phyloP scores from a whole-genome alignment of 768 basidiomycete species.

The Trametes maxima region DNA sequence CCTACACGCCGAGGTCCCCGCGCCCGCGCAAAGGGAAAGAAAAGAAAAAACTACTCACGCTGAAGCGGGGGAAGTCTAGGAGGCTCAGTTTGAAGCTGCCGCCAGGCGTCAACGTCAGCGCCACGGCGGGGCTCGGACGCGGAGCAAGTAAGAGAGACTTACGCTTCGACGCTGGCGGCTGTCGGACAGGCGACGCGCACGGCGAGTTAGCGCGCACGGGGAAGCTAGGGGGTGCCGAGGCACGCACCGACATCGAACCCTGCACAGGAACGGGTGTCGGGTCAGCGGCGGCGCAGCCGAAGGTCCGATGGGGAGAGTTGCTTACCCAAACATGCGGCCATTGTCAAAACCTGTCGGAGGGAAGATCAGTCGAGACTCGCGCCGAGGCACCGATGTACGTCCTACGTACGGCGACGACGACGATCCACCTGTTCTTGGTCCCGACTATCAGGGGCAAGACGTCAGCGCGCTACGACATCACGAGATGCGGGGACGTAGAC shows the following conservation, averaged over 20 bases:
- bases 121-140: neutral
- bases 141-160: neutral
- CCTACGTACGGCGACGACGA: neutral
- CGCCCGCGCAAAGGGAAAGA: neutral
- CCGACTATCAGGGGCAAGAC: neutral
- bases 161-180: constrained; percentile 2
- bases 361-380: neutral
- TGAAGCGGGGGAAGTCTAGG: neutral
- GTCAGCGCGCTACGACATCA: neutral
- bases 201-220: too few relatives aligned
- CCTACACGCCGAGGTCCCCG: neutral
- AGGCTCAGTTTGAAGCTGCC: constrained; percentile 1
- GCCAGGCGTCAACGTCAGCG: neutral
- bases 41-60: neutral
- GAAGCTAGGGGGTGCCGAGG: neutral
- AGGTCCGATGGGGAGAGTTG: neutral
- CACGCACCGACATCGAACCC: constrained; percentile 1
- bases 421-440: neutral
- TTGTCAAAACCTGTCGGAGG: neutral
- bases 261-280: neutral
- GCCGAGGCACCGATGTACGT: neutral
- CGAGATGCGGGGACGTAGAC: neutral
- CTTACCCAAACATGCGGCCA: constrained; percentile 1
- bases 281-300: neutral
- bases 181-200: neutral